Conservation (phyloP, 768 basidiomycete genomes). For the Phaffia tasmanica region DNA sequence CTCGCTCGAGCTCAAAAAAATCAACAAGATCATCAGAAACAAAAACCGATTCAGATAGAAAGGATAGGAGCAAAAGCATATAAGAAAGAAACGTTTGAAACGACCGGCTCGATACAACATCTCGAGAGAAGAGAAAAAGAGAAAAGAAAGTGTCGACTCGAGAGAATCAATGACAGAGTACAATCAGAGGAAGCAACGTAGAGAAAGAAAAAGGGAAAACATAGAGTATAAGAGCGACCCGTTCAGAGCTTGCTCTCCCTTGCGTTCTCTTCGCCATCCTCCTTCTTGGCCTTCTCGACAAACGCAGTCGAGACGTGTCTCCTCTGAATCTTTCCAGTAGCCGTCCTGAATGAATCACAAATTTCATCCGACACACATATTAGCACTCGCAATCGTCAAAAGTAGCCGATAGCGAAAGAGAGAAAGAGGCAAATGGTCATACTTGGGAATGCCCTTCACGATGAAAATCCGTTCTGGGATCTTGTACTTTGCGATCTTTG, state of each 20-base stretch:
- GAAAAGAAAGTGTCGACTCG: background rate
- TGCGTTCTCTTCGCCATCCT: slow-evolving; percentile 8
- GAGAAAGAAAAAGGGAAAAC: slow-evolving; percentile 18
- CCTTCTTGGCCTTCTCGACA: slow-evolving; percentile 22
- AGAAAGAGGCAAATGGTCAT: no score
- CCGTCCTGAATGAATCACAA: slow-evolving; percentile 13
- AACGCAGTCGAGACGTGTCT: slow-evolving; percentile 29
- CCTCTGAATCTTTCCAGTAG: slow-evolving; percentile 31
- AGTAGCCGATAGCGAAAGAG: background rate
- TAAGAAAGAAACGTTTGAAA: background rate
- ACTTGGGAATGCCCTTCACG: slow-evolving; percentile 29
- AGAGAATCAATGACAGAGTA: background rate
- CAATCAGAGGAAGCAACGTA: background rate
- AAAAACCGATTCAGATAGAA: no score
- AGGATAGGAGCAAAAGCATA: no score
- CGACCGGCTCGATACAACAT: no score
- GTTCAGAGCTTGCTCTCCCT: slow-evolving; percentile 26
- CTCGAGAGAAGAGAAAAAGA: background rate
- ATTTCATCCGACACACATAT: no score
- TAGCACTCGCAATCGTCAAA: no score
- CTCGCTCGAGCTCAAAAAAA: no score
- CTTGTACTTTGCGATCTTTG: slow-evolving; percentile 27
- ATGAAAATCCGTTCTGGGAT: slow-evolving; percentile 28
- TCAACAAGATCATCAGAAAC: no score
- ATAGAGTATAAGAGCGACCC: slow-evolving; percentile 1